These are phyloP conservation scores for Ophioceras dolichostomum DNA, from an alignment of 2,329 filamentous ascomycete genomes.

Conservation along the genomic window DNA sequence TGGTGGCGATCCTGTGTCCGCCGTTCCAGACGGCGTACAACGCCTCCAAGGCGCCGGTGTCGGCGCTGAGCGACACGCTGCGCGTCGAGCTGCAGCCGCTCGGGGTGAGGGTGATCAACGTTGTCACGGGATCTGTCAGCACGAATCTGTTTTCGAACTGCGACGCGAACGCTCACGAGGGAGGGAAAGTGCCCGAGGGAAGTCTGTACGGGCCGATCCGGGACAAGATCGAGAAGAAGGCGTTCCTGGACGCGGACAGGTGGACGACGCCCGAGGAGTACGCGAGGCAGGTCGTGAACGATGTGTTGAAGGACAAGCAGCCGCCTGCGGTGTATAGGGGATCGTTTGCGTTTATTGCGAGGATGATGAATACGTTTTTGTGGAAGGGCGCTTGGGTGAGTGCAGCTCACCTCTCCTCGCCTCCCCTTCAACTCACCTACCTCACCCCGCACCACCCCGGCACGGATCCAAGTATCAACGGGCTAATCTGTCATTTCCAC, in stretches of 20 bases:
- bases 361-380: conserved; percentile 15
- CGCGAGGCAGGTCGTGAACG: conserved; percentile 14
- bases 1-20: conserved; percentile 17
- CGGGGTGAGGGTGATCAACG: conserved; percentile 16
- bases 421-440: too few relatives aligned
- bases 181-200: conserved; percentile 11
- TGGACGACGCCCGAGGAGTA: conserved; percentile 14
- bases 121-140: conserved; percentile 17
- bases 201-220: conserved; percentile 15
- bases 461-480: too few relatives aligned
- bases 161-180: conserved; percentile 9
- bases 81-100: conserved; percentile 18
- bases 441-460: too few relatives aligned
- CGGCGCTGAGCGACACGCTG: conserved; percentile 11
- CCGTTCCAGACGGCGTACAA: conserved; percentile 17
- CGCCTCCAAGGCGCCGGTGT: conserved; percentile 17
- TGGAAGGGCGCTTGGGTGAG: too few relatives aligned
- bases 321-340: conserved; percentile 16
- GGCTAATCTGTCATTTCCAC: too few relatives aligned
- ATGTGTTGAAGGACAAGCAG: conserved; percentile 13
- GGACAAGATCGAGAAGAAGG: conserved; percentile 12
- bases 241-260: conserved; percentile 12
- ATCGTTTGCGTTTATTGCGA: conserved; percentile 13
- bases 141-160: conserved; percentile 15
- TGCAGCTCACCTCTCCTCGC: too few relatives aligned